Conservation (phyloP, 2,329 filamentous ascomycete species). For the Elsinoe perseae region DNA sequence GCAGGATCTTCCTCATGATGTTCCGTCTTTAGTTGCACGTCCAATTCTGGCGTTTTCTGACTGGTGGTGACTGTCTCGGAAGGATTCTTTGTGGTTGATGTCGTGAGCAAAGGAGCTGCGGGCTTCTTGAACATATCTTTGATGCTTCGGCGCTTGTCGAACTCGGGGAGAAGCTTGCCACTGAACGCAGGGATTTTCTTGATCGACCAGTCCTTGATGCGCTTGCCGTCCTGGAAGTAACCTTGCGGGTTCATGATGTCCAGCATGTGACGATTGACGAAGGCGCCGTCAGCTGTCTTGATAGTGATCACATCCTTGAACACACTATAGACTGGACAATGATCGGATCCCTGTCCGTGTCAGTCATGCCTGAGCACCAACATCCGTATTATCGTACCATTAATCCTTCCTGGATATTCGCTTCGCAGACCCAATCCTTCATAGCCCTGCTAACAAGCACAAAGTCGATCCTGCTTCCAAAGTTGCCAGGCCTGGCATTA, state of each 20-base stretch:
- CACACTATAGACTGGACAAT: constrained; percentile 83
- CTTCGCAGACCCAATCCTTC: constrained; percentile 68
- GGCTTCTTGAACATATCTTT: constrained; percentile 79
- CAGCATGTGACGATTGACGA: constrained; percentile 44
- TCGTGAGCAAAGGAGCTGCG: neutral
- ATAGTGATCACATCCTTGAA: constrained; percentile 55
- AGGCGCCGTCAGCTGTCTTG: constrained; percentile 34
- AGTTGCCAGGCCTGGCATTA: constrained; percentile 93
- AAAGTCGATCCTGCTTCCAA: constrained; percentile 88
- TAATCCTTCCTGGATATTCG: constrained; percentile 86
- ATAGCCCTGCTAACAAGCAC: constrained; percentile 74
- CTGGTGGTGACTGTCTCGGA: neutral
- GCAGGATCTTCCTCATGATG: neutral
- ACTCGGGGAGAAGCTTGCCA: constrained; percentile 78
- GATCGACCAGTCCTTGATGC: constrained; percentile 57
- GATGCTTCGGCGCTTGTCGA: constrained; percentile 75
- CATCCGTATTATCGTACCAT: constrained; percentile 43
- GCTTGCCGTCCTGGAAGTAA: constrained; percentile 60
- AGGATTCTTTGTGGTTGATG: neutral
- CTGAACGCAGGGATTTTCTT: constrained; percentile 67
- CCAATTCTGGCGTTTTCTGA: neutral
- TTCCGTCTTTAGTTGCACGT: neutral
- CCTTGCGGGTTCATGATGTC: constrained; percentile 73
- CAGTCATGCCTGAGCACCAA: neutral
- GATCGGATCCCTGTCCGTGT: constrained; percentile 65